These are phyloP conservation scores for Metschnikowia reukaufii DNA, from an alignment of 805 yeast genomes.

Conservation along the genomic window DNA sequence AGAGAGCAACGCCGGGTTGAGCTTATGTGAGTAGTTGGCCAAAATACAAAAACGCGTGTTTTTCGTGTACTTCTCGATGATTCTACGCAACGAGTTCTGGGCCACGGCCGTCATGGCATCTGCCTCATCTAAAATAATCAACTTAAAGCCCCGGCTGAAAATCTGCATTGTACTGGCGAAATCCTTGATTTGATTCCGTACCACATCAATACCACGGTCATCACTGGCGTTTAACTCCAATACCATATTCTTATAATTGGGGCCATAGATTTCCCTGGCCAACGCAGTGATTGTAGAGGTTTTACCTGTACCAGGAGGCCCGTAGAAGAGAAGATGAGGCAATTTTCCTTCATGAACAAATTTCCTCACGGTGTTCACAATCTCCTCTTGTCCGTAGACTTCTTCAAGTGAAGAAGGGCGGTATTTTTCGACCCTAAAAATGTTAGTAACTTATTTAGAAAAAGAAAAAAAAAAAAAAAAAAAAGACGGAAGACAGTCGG, in stretches of 20 bases:
- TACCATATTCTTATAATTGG: conserved; percentile 80
- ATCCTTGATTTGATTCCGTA: conserved; percentile 94
- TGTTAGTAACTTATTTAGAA: conserved; percentile 20
- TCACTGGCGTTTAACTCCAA: conserved; percentile 94
- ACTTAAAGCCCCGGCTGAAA: conserved; percentile 79
- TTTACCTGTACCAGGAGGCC: conserved; percentile 94
- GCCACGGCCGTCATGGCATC: conserved; percentile 92
- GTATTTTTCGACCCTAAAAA: conserved; percentile 82
- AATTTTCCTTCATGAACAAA: conserved; percentile 80
- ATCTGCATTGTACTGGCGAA: conserved; percentile 96
- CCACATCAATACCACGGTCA: conserved; percentile 97
- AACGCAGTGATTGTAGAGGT: conserved; percentile 86
- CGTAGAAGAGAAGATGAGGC: conserved; percentile 92
- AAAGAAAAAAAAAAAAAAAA: too few species aligned
- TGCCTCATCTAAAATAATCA: conserved; percentile 93
- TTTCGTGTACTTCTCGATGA: conserved; percentile 89
- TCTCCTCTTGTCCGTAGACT: conserved; percentile 87
- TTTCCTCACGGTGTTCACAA: conserved; percentile 78
- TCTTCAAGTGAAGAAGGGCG: conserved; percentile 84
- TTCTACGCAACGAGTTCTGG: conserved; percentile 77
- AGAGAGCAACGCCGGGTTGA: conserved; percentile 91
- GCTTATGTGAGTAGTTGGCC: conserved; percentile 93
- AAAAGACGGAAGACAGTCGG: too few species aligned
- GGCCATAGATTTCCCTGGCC: conserved; percentile 85
- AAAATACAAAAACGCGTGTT: conserved; percentile 94